Evolutionary conservation across 2,329 filamentous ascomycete species (phyloP).

Genomic region (Ilyonectria mors-panacis): DNA sequence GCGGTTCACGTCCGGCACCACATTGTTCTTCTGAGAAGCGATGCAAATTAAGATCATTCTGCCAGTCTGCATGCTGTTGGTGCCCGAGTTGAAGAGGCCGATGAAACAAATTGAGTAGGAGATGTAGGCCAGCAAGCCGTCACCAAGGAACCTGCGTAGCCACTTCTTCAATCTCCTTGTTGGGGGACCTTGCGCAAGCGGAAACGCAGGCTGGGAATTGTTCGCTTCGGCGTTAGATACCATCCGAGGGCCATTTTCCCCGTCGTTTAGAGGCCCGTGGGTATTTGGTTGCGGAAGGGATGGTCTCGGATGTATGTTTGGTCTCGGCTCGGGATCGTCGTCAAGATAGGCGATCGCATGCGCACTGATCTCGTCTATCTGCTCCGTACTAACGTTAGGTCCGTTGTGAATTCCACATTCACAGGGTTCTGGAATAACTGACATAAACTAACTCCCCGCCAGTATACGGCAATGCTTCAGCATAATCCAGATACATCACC

Average conservation of each 20-base stretch:
- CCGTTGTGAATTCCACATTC: not conserved
- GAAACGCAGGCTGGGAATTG: not conserved
- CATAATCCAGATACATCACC: constrained; percentile 18
- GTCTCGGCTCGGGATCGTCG: not conserved
- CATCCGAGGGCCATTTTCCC: not conserved
- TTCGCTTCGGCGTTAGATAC: not conserved
- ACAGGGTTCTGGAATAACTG: not conserved
- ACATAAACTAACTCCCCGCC: constrained; percentile 24
- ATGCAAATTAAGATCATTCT: constrained; percentile 10
- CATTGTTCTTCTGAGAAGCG: not conserved
- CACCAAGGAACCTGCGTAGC: not conserved
- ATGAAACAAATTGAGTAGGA: constrained; percentile 11
- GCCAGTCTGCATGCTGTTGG: constrained; percentile 18
- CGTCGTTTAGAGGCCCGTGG: not conserved
- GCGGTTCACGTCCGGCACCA: not conserved
- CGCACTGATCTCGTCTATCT: constrained; percentile 15
- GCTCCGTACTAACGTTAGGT: not conserved
- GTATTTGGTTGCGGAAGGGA: not conserved
- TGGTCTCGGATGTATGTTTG: not conserved
- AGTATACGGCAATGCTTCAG: constrained; percentile 12
- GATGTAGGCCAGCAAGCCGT: constrained; percentile 10
- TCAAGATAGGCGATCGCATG: not conserved
- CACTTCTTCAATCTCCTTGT: not conserved
- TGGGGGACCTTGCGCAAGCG: not conserved
- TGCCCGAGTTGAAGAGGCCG: constrained; percentile 19